Conservation (phyloP, 192 early-diverging fungal genomes). For the Umbelopsis vinacea region DNA sequence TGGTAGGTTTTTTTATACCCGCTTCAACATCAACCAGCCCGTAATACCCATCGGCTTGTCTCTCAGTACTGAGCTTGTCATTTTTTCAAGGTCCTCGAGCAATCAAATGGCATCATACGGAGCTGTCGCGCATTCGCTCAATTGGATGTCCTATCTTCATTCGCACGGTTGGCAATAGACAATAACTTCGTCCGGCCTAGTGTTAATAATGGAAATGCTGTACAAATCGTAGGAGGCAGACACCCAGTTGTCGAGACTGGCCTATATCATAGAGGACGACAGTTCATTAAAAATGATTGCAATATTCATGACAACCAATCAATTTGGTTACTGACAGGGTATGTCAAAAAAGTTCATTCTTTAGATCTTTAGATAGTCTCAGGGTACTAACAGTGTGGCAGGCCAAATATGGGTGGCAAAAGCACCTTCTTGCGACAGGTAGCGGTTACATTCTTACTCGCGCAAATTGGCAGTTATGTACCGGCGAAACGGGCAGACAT, state of each 20-base stretch:
- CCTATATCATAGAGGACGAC: conserved; percentile 24
- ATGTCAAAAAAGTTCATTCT: not conserved
- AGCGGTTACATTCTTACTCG: conserved; percentile 77
- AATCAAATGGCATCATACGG: conserved; percentile 58
- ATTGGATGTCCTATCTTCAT: conserved; percentile 68
- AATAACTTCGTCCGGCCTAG: conserved; percentile 60
- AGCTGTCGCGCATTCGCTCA: conserved; percentile 68
- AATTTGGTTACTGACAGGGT: conserved; percentile 82
- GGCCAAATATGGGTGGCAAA: conserved; percentile 92
- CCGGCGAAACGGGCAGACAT: conserved; percentile 82
- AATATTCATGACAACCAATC: conserved; percentile 48
- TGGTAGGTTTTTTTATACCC: conserved; percentile 28
- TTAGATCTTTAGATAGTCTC: not conserved
- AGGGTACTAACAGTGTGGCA: not conserved
- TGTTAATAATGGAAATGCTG: conserved; percentile 15
- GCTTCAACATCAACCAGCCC: not conserved
- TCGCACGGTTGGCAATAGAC: conserved; percentile 58
- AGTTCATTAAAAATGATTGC: conserved; percentile 76
- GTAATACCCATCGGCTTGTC: not conserved
- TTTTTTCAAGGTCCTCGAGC: conserved; percentile 47
- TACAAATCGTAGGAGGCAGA: conserved; percentile 35
- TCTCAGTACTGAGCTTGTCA: not conserved
- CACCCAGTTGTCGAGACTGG: conserved; percentile 75
- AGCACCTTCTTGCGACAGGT: conserved; percentile 88
- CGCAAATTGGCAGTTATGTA: conserved; percentile 85